These are phyloP conservation scores for Podaxis carcinomalis DNA, from an alignment of 768 basidiomycete genomes.

Conservation along the genomic window DNA sequence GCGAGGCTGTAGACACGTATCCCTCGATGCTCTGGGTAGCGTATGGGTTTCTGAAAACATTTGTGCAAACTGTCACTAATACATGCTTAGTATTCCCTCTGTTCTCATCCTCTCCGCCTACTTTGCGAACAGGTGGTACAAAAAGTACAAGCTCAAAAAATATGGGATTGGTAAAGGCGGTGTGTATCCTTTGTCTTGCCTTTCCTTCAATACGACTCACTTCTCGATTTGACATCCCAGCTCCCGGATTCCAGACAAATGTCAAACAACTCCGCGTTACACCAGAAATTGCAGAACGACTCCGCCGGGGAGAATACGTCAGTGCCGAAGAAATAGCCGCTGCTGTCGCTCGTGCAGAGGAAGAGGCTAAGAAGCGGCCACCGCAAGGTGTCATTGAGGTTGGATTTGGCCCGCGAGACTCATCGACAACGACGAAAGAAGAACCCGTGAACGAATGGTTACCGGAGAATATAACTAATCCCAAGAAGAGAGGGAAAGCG, in stretches of 20 bases:
- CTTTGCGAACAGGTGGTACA: slow-evolving; percentile 46
- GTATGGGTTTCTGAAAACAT: slow-evolving; percentile 24
- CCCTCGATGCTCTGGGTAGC: slow-evolving; percentile 42
- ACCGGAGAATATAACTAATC: slow-evolving; percentile 41
- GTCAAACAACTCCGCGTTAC: slow-evolving; percentile 47
- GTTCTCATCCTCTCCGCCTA: slow-evolving; percentile 41
- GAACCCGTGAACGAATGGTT: slow-evolving; percentile 46
- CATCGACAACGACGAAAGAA: slow-evolving; percentile 7
- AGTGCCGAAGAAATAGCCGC: slow-evolving; percentile 48
- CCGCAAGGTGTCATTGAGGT: slow-evolving; percentile 21
- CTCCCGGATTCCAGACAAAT: slow-evolving; percentile 52
- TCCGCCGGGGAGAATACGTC: slow-evolving; percentile 48
- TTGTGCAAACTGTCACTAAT: background rate
- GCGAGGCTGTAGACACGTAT: slow-evolving; percentile 22
- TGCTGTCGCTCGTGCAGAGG: slow-evolving; percentile 39
- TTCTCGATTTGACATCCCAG: slow-evolving; percentile 22
- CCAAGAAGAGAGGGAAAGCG: slow-evolving; percentile 38
- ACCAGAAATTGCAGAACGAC: slow-evolving; percentile 50
- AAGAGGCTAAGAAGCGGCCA: slow-evolving; percentile 13
- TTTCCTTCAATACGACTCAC: background rate
- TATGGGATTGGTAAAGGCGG: slow-evolving; percentile 58
- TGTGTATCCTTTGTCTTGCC: slow-evolving; percentile 18
- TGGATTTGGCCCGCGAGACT: slow-evolving; percentile 17
- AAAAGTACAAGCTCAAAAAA: slow-evolving; percentile 36
- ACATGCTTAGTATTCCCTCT: slow-evolving; percentile 35